These are phyloP conservation scores for Prinsepia uniflora DNA, from an alignment of 306 rosid species.

Conservation along the genomic window DNA sequence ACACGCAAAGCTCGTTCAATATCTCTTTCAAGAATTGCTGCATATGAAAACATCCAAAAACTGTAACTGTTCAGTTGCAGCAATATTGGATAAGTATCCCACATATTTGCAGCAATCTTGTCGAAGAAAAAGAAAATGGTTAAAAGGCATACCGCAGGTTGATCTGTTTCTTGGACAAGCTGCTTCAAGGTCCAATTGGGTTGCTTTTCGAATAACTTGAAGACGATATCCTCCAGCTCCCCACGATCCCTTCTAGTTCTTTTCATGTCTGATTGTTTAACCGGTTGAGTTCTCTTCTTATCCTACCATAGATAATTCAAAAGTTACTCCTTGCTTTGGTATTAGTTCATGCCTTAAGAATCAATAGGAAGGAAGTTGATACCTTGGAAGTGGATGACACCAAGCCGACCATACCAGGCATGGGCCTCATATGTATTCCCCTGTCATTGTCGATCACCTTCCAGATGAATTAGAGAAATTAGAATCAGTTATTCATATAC, in stretches of 20 bases:
- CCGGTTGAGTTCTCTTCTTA: slow-evolving; percentile 77
- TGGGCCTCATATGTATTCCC: slow-evolving; percentile 94
- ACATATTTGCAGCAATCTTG: neutral
- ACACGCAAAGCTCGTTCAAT: slow-evolving; percentile 83
- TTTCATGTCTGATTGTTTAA: slow-evolving; percentile 83
- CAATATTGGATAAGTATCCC: neutral
- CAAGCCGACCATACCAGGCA: slow-evolving; percentile 96
- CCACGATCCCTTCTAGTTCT: slow-evolving; percentile 98
- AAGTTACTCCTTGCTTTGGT: neutral
- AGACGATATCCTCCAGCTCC: slow-evolving; percentile 94
- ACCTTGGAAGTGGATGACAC: slow-evolving; percentile 83
- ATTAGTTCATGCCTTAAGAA: neutral
- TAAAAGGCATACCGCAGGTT: slow-evolving; percentile 70
- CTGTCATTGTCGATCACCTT: slow-evolving; percentile 91
- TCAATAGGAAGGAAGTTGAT: slow-evolving; percentile 21
- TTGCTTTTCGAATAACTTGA: slow-evolving; percentile 94
- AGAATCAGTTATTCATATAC: slow-evolving; percentile 5
- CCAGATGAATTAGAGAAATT: slow-evolving; percentile 25
- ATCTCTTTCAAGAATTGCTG: slow-evolving; percentile 99
- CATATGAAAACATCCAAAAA: slow-evolving; percentile 21
- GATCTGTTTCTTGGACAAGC: slow-evolving; percentile 97
- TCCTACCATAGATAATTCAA: slow-evolving; percentile 48
- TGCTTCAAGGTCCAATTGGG: slow-evolving; percentile 99
- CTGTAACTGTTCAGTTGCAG: neutral
- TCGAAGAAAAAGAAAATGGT: neutral